Percentiles rank a stretch among this genome's conserved stretches.
These are phyloP conservation scores for Elsinoe batatas DNA, from an alignment of 2,329 filamentous ascomycete genomes.

Conservation along the genomic window DNA sequence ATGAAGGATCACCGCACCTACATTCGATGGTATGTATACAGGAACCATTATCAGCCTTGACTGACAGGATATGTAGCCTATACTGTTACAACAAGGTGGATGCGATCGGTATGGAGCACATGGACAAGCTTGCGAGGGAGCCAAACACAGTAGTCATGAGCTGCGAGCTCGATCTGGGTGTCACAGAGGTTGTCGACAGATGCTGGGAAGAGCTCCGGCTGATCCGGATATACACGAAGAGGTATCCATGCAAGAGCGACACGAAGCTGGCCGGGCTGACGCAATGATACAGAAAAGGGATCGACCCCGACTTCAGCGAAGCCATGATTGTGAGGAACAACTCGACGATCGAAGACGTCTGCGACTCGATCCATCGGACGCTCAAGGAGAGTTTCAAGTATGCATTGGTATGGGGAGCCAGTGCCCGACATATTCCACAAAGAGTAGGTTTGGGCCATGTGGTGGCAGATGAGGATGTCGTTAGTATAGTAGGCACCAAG, in stretches of 20 bases:
- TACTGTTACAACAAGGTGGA: constrained; percentile 99
- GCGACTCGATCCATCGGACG: constrained; percentile 84
- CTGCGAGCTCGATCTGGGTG: constrained; percentile 88
- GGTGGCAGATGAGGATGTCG: constrained; percentile 61
- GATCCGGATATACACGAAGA: constrained; percentile 91
- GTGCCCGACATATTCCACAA: constrained; percentile 89
- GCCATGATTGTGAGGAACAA: constrained; percentile 85
- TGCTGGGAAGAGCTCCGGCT: constrained; percentile 90
- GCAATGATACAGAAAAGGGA: constrained; percentile 56
- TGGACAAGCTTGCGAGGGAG: constrained; percentile 85
- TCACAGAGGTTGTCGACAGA: constrained; percentile 84
- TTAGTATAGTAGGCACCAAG: constrained; percentile 48
- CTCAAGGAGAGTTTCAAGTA: constrained; percentile 99
- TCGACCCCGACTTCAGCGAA: constrained; percentile 80
- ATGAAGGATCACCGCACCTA: constrained; percentile 99
- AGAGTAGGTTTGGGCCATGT: constrained; percentile 76
- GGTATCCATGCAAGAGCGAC: constrained; percentile 26
- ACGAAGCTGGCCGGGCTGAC: neutral
- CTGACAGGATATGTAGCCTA: constrained; percentile 45
- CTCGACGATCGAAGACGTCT: constrained; percentile 91
- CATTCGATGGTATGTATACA: constrained; percentile 54
- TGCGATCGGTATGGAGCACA: constrained; percentile 81
- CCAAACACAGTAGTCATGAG: constrained; percentile 94
- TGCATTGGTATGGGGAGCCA: constrained; percentile 93
- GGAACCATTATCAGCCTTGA: neutral